Evolutionary conservation across 805 yeast genomes (phyloP).

Genomic region (Debaryomyces maramus): DNA sequence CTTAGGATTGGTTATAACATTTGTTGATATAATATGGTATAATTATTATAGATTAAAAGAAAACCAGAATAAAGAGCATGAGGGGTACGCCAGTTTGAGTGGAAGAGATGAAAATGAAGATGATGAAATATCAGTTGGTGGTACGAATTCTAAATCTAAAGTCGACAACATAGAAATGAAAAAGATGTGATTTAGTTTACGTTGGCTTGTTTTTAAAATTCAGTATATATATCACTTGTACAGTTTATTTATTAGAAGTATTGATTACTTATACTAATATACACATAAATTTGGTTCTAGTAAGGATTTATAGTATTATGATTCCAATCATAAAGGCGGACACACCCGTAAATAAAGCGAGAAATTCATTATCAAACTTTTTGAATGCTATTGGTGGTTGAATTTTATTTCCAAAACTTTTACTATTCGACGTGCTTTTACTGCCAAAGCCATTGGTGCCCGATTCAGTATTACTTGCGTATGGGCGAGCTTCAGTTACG

Average conservation of each 20-base stretch:
- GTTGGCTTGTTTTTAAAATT: background rate
- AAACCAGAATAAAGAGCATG: conserved; percentile 3
- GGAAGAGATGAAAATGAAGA: background rate
- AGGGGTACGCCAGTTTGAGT: background rate
- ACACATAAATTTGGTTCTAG: background rate
- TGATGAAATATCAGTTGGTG: background rate
- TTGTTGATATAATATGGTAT: conserved; percentile 80
- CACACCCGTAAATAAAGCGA: background rate
- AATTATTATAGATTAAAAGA: conserved; percentile 58
- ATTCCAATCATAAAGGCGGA: background rate
- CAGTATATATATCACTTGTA: conserved; percentile 1
- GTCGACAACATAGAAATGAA: conserved; percentile 4
- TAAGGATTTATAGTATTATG: background rate
- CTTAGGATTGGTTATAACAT: conserved; percentile 71
- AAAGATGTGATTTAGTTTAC: background rate
- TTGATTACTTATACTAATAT: background rate
- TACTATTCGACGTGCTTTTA: background rate
- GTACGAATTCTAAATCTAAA: background rate
- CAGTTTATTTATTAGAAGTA: background rate
- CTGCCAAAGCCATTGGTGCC: background rate
- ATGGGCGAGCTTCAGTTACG: conserved; percentile 17
- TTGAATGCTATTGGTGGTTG: background rate
- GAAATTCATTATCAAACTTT: background rate
- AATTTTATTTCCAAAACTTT: background rate
- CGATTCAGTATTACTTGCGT: conserved; percentile 1